A percentile compares a stretch with the other conserved stretches of the same genome.
phyloP scores from a whole-genome alignment of 768 basidiomycete species.

The Russula brevipes region DNA sequence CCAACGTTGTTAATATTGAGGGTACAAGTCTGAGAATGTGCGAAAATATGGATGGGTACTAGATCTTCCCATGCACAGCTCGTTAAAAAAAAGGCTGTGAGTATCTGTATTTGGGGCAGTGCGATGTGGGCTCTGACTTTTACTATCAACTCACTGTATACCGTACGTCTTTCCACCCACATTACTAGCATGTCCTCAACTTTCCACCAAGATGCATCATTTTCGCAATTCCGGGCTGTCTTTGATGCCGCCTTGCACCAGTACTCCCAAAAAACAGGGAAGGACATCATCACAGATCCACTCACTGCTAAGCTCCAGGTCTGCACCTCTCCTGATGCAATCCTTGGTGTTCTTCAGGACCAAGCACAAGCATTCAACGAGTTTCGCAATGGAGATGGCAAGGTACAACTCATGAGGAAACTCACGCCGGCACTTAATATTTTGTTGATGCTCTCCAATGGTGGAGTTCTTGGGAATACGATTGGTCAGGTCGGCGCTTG shows the following conservation, averaged over 20 bases:
- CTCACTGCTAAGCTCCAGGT: neutral
- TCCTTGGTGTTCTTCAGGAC: neutral
- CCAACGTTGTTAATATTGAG: too few relatives aligned
- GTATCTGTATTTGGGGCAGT: neutral
- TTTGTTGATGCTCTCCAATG: neutral
- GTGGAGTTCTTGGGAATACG: neutral
- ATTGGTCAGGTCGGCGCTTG: neutral
- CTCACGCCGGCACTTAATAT: neutral
- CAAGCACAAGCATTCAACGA: neutral
- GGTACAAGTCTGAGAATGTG: too few relatives aligned
- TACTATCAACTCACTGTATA: neutral
- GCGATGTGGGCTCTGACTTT: neutral
- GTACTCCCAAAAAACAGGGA: neutral
- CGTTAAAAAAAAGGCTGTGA: neutral
- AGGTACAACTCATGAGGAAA: neutral
- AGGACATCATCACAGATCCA: neutral
- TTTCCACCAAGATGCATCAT: neutral
- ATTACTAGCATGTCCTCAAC: neutral
- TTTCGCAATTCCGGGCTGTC: neutral
- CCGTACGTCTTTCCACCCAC: neutral
- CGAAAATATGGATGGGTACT: too few relatives aligned
- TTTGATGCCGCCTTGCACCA: neutral
- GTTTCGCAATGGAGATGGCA: constrained; percentile 3
- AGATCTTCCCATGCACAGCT: too few relatives aligned
- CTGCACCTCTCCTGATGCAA: neutral